Percentiles rank a stretch among this genome's conserved stretches.
phyloP scores from a whole-genome alignment of 148 eudicot species.

The Tetragonia tetragonoides region DNA sequence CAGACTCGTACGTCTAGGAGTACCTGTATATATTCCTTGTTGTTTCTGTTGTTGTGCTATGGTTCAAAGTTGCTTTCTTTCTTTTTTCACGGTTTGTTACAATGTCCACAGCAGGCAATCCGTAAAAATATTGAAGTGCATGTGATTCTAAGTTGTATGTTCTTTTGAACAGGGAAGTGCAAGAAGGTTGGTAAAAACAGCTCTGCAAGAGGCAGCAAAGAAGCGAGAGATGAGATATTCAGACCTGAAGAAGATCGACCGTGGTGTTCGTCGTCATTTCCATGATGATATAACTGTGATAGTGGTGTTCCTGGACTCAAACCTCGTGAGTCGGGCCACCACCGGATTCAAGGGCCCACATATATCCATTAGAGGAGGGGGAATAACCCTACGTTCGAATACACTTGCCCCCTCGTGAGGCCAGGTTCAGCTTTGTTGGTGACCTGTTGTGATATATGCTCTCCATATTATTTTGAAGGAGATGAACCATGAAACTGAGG shows the following conservation, averaged over 20 bases:
- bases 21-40: too few species aligned
- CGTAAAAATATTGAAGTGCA: too few species aligned
- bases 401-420: conserved; percentile 48
- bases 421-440: neutral
- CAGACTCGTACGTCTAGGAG: too few species aligned
- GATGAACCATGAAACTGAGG: conserved; percentile 3
- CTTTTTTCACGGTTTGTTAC: too few species aligned
- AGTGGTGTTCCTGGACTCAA: conserved; percentile 69
- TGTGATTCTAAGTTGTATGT: conserved; percentile 11
- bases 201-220: conserved; percentile 83
- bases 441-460: conserved; percentile 11
- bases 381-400: conserved; percentile 40
- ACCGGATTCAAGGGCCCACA: conserved; percentile 43
- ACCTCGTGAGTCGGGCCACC: conserved; percentile 70
- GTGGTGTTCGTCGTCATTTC: conserved; percentile 91
- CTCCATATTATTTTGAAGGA: conserved; percentile 14
- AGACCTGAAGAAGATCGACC: conserved; percentile 79
- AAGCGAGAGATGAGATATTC: conserved; percentile 90
- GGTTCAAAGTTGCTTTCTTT: too few species aligned
- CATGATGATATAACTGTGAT: conserved; percentile 85
- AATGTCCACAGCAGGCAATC: too few species aligned
- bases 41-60: too few species aligned
- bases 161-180: conserved; percentile 70
- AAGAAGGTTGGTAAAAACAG: conserved; percentile 67
- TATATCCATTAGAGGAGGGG: conserved; percentile 46